Conservation (phyloP, 2,329 filamentous ascomycete genomes). For the Nigrospora sphaerica region DNA sequence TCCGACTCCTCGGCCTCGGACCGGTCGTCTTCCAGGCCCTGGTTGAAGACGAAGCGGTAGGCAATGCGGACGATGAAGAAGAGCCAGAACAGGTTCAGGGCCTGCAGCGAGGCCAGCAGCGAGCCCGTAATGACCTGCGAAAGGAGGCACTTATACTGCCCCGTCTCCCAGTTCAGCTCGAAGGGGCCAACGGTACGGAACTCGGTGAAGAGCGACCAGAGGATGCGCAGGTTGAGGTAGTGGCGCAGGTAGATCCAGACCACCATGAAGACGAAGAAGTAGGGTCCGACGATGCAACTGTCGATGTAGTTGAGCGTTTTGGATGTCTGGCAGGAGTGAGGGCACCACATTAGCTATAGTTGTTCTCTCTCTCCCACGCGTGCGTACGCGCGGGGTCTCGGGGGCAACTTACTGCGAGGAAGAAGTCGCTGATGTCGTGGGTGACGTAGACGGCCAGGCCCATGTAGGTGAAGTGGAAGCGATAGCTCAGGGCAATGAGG, state of each 20-base stretch:
- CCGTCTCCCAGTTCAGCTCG: slow-evolving; percentile 66
- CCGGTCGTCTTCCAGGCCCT: slow-evolving; percentile 60
- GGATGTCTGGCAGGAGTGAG: slow-evolving; percentile 54
- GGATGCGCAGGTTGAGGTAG: slow-evolving; percentile 71
- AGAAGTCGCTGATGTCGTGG: slow-evolving; percentile 92
- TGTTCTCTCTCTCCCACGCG: too few relatives aligned
- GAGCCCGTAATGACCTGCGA: slow-evolving; percentile 59
- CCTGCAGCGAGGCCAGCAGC: slow-evolving; percentile 62
- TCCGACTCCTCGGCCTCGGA: slow-evolving; percentile 63
- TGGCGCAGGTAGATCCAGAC: slow-evolving; percentile 89
- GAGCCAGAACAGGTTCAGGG: slow-evolving; percentile 76
- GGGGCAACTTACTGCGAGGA: slow-evolving; percentile 60
- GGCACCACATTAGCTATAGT: too few relatives aligned
- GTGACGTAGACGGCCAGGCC: slow-evolving; percentile 90
- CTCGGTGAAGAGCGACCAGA: slow-evolving; percentile 68
- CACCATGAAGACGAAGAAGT: slow-evolving; percentile 75
- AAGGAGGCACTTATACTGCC: slow-evolving; percentile 71
- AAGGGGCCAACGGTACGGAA: slow-evolving; percentile 70
- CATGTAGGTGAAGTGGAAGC: slow-evolving; percentile 96
- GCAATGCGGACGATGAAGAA: slow-evolving; percentile 71
- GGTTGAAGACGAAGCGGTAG: slow-evolving; percentile 59
- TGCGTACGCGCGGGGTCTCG: background rate
- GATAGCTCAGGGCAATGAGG: slow-evolving; percentile 80
- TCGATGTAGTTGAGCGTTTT: slow-evolving; percentile 91
- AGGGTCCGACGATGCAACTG: slow-evolving; percentile 68